Evolutionary conservation across 345 rosid genomes (phyloP), one percentile per base, ranked within the genome.

Genomic region (Salix dunnii): DNA sequence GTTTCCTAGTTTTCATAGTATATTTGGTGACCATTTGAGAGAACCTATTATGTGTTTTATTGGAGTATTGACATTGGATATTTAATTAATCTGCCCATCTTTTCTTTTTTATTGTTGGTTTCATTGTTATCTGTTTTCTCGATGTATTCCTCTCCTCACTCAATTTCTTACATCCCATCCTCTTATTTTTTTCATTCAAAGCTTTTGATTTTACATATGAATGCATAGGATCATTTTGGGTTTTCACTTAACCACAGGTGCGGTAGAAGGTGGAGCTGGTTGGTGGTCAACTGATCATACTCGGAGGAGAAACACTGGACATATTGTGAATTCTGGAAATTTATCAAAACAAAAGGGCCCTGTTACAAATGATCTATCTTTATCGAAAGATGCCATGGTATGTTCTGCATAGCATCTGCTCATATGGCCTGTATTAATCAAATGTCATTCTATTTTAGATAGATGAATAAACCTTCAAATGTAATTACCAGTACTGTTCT

Each of bases 281-380:
- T 85, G 88, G 93, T 67, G 80, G 27, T 80, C 85, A 68, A 79
- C 63, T 28, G 90, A 84, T 81, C 84, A 84, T 35, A 65, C 89
- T 74, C 82, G 87, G 33, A 85, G 86, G 78, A 85, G 85, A 79
- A 80, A 80, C 66, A 79, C 89, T 70, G 93, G 87, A 49, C 93
- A 83, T 70, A 78, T 85, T 46, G 71, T 76, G 63, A 80, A 51
- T 78, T 79, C 86, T 72, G 93, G 83, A 79, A 85, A 74, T 79
- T 72, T 80, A 31, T 61, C 85, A 21, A 90, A 85, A 81, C 90
- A 86, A 77, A 90, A 85, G 64, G 73, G 82, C 70, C 90, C 88
- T 25, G 79, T 87, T 67, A 75, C 85, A 75, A 83, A 79, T 85
- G 93, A 85, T 82, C 82, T 77, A 30, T 75, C 88, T 74, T 74